Conservation (phyloP, 73 alveolate species). For the Halteria grandinella region DNA sequence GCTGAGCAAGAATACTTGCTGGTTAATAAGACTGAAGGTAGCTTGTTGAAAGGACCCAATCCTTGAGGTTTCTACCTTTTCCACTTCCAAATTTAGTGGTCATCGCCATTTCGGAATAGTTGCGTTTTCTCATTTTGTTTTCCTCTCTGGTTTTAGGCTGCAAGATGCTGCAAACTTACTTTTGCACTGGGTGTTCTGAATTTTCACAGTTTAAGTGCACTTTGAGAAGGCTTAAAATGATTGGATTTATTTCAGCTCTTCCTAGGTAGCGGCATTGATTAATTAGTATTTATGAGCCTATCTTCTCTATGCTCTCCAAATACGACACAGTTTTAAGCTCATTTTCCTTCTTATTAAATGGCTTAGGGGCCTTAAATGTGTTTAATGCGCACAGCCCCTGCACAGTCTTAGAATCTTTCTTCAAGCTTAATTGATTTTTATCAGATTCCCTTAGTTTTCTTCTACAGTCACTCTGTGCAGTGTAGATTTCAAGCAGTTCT, state of each 20-base stretch:
- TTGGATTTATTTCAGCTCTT: conserved; percentile 4
- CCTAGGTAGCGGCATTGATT: too few species aligned
- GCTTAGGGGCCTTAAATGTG: background rate
- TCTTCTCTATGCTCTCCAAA: background rate
- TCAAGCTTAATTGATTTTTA: background rate
- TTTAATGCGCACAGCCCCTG: background rate
- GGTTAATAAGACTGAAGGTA: too few species aligned
- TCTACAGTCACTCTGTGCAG: conserved; percentile 17
- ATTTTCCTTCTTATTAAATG: background rate
- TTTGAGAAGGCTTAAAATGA: background rate
- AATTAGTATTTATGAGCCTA: background rate
- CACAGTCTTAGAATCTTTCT: background rate
- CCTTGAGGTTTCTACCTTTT: background rate
- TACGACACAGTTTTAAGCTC: background rate
- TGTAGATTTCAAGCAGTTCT: conserved; percentile 15
- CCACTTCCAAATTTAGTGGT: background rate
- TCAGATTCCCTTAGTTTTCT: conserved; percentile 18
- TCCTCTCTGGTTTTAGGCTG: too few species aligned
- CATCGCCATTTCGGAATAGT: too few species aligned
- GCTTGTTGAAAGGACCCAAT: background rate
- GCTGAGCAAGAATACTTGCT: too few species aligned
- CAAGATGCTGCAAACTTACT: too few species aligned
- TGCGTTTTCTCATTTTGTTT: too few species aligned
- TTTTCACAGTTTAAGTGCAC: too few species aligned
- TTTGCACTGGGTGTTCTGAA: background rate